Conservation (phyloP, 2,329 filamentous ascomycete genomes). For the Stromatinia cepivora region DNA sequence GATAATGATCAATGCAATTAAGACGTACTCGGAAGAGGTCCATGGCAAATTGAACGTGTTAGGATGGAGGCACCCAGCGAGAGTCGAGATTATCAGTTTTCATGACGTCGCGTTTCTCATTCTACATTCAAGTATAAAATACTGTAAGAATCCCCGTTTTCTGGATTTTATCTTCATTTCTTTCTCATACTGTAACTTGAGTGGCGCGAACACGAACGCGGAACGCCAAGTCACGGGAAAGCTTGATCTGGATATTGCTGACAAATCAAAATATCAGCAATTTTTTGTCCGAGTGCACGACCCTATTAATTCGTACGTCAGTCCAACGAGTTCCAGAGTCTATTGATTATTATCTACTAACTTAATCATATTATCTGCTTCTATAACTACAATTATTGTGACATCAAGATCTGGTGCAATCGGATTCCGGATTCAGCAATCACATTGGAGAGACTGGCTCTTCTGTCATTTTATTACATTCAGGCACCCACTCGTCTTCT, state of each 20-base stretch:
- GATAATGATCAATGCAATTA: conserved; percentile 96
- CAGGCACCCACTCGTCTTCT: neutral
- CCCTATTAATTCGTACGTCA: no score
- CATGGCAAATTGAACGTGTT: conserved; percentile 45
- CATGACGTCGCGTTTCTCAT: conserved; percentile 3
- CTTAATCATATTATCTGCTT: neutral
- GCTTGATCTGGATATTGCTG: neutral
- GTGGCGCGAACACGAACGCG: conserved; percentile 17
- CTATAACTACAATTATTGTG: neutral
- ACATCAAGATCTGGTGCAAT: neutral
- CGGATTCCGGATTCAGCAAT: neutral
- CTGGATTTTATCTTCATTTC: neutral
- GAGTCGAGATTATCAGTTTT: conserved; percentile 8
- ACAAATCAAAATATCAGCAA: neutral
- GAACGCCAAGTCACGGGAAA: neutral
- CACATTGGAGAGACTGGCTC: neutral
- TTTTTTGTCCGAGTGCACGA: no score
- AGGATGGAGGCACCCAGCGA: conserved; percentile 8
- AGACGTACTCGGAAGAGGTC: conserved; percentile 85
- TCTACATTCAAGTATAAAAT: neutral
- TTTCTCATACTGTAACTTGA: neutral
- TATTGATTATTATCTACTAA: neutral
- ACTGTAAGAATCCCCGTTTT: neutral
- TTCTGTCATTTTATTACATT: neutral
- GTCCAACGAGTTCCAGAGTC: no score